Base-by-base conservation (phyloP, 495 filamentous ascomycete species). In the Podospora sp. region DNA sequence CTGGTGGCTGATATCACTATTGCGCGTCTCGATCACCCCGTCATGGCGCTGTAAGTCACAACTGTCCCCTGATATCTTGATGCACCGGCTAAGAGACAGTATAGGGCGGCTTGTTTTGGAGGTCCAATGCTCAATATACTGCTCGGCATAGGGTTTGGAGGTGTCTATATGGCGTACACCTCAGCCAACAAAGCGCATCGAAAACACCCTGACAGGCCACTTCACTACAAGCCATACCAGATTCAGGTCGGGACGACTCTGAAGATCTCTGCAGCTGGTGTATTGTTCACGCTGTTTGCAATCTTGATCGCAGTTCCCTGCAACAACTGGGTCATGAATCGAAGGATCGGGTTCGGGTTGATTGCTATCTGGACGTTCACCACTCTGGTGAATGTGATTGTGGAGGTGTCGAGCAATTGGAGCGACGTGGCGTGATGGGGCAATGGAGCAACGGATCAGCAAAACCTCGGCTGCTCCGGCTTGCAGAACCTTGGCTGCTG, bases 111-210 rank as follows among this genome's bases (percentile, higher is more conserved):
- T 27, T 99, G 96, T 73, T 98, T 98, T 72, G 96, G 96, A 18
- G 96, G 96, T 0, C 96, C 96, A 0, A 92, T 99, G 92, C 85
- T 99, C 25, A 99, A 99, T 72, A 99, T 99, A 62, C 80, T 99
- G 0, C 87, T 99, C 14, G 96, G 96, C 0, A 93, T 99, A 56
- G 96, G 96, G 2, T 78, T 97, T 9, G 89, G 90, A 22, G 96
- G 96, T 1, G 81, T 92, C 35, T 97, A 92, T 71, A 95, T 97
- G 84, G 91, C 88, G 5, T 76, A 94, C 27, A 79, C 82, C 6
- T 82, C 83, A 16, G 87, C 87, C 9, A 80, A 85, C 60, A 74
- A 85, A 27, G 77, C 74, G 22, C 83, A 88, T 65, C 65, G 73
- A 11, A 84, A 86, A 59, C 89, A 91, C 69, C 89, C 90, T 3